Percentiles rank a stretch among this genome's conserved stretches.
Conservation (phyloP, 306 rosid genomes). For the Canavalia ensiformis region DNA sequence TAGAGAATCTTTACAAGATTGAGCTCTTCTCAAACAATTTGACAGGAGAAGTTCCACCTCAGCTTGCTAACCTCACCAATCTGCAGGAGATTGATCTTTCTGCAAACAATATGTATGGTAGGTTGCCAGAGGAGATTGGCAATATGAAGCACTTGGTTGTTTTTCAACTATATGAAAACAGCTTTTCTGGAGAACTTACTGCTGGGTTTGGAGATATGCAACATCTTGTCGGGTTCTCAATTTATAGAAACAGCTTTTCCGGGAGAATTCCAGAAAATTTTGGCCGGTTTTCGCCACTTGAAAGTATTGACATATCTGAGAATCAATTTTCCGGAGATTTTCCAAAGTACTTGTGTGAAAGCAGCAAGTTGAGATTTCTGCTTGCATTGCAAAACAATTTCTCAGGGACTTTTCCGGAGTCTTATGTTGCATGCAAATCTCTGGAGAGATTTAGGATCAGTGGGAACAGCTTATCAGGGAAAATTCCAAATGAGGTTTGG, state of each 20-base stretch:
- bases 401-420: slow-evolving; percentile 76
- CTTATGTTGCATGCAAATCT: slow-evolving; percentile 78
- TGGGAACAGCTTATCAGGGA: slow-evolving; percentile 72
- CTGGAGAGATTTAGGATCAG: slow-evolving; percentile 79
- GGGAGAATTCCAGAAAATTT: slow-evolving; percentile 74
- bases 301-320: slow-evolving; percentile 94
- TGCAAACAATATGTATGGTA: slow-evolving; percentile 66
- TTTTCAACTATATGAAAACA: slow-evolving; percentile 80
- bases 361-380: slow-evolving; percentile 63
- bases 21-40: slow-evolving; percentile 76
- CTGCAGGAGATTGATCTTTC: slow-evolving; percentile 87
- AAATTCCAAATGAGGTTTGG: slow-evolving; percentile 77
- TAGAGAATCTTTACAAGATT: slow-evolving; percentile 69
- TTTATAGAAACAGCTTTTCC: slow-evolving; percentile 75
- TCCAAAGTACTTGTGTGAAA: slow-evolving; percentile 86
- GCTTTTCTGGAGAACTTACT: slow-evolving; percentile 83
- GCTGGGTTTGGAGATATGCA: slow-evolving; percentile 85
- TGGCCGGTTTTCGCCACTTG: slow-evolving; percentile 74
- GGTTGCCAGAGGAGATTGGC: slow-evolving; percentile 74
- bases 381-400: slow-evolving; percentile 88
- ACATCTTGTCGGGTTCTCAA: slow-evolving; percentile 71
- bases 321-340: slow-evolving; percentile 87
- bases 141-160: slow-evolving; percentile 73
- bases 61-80: slow-evolving; percentile 72
- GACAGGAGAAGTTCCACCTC: slow-evolving; percentile 79